These are phyloP conservation scores for Lepidium africanum DNA, from an alignment of 345 rosid species.

Conservation along the genomic window DNA sequence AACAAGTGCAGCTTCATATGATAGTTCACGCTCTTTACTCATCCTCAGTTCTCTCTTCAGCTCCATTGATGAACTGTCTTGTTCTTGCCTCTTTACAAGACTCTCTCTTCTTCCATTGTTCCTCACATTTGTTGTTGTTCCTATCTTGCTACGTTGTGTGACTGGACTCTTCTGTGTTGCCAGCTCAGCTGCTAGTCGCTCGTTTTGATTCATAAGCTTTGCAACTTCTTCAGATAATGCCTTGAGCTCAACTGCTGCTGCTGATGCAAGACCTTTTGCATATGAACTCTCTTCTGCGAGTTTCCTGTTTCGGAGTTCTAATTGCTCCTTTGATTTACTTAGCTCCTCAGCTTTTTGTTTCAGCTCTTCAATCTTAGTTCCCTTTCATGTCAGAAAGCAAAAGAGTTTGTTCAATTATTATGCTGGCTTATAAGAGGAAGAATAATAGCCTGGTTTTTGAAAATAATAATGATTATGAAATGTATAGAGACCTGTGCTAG, in stretches of 20 bases:
- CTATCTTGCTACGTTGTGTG: constrained; percentile 36
- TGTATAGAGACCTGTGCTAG: constrained; percentile 24
- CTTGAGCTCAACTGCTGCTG: constrained; percentile 99
- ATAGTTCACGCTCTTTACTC: constrained; percentile 73
- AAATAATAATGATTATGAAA: constrained; percentile 7
- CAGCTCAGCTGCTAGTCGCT: constrained; percentile 63
- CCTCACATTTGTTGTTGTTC: constrained; percentile 41
- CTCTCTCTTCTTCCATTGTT: constrained; percentile 60
- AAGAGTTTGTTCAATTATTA: constrained; percentile 6
- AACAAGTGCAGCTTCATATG: constrained; percentile 72
- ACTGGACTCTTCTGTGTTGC: constrained; percentile 55
- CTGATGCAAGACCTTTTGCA: constrained; percentile 98
- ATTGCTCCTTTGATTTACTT: constrained; percentile 58
- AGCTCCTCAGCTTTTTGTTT: constrained; percentile 50
- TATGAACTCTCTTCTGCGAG: constrained; percentile 92
- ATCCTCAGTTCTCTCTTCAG: constrained; percentile 75
- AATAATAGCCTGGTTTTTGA: neutral
- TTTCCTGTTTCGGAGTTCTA: constrained; percentile 70
- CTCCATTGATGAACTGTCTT: constrained; percentile 46
- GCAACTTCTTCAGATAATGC: constrained; percentile 96
- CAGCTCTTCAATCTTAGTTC: constrained; percentile 62
- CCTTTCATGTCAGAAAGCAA: constrained; percentile 34
- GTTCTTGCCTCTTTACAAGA: constrained; percentile 54
- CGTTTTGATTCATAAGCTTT: constrained; percentile 91
- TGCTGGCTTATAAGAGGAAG: neutral